Evolutionary conservation across 1,139 yeast genomes (phyloP), one percentile per base, ranked within the genome.

Genomic region (Magnusiomyces ingens): DNA sequence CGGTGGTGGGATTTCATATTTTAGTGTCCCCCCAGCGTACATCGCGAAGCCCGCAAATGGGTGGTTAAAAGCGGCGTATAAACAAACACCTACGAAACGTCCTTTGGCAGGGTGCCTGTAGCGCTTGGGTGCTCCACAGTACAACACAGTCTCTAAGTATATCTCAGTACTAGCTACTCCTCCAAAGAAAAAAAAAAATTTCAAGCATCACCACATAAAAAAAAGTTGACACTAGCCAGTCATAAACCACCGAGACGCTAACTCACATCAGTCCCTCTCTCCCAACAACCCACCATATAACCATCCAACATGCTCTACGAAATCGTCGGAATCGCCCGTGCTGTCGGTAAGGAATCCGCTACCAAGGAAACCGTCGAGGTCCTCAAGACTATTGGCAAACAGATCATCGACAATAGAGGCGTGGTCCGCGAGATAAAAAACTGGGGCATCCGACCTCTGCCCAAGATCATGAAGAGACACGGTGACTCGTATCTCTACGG

Each of bases 401-500:
- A 89, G 66, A 81, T 93, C 46, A 79, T 93, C 58, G 81, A 84
- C 59, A 90, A 93, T 70, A 87, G 96, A 77, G 99, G 99, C 51
- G 90, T 93, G 17, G 82, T 93, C 47, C 80, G 98, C 67, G 84
- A 82, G 59, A 80, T 91, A 52, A 80, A 86, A 52, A 85, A 91
- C 60, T 72, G 90, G 70, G 97, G 97, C 1, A 79, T 84, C 50
- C 79, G 80, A 58, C 83, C 83, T 42, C 77, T 93, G 55, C 97
- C 98, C 17, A 84, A 82, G 62, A 80, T 91, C 59, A 78, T 88
- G 71, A 81, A 84, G 62, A 88, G 87, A 67, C 90, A 89, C 66
- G 95, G 91, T 67, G 96, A 90, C 67, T 78, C 82, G 59, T 95
- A 91, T 68, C 87, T 88, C 67, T 91, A 88, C 67, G 98, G 97